A percentile compares a stretch with the other conserved stretches of the same genome.
Evolutionary conservation across 2,329 filamentous ascomycete species (phyloP).

Genomic region (Penicillium sp.): DNA sequence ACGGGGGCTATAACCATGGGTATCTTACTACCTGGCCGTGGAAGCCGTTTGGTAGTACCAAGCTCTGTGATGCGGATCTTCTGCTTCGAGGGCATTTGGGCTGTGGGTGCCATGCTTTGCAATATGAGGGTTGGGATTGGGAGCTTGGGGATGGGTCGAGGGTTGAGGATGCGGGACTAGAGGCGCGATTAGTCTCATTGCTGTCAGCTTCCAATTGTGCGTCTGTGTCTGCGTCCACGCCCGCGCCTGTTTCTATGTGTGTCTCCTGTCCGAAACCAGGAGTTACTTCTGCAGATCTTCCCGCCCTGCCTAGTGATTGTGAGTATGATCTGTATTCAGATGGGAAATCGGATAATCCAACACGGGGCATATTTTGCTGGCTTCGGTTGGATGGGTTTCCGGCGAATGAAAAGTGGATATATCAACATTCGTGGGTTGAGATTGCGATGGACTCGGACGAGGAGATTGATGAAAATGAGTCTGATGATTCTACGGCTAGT

Average conservation of each 20-base stretch:
- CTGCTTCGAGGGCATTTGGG: neutral
- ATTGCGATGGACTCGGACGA: neutral
- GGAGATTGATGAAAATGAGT: neutral
- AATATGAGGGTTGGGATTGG: neutral
- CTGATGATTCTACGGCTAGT: neutral
- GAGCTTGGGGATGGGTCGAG: neutral
- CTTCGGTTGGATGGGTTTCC: neutral
- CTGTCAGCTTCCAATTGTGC: neutral
- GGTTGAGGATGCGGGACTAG: neutral
- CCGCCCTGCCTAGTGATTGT: neutral
- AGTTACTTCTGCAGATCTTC: neutral
- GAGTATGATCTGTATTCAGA: neutral
- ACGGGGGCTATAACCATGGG: neutral
- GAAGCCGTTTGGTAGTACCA: neutral
- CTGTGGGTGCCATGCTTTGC: neutral
- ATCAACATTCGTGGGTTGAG: neutral
- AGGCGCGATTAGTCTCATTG: neutral
- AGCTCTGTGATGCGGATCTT: neutral
- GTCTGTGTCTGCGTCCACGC: too few relatives aligned
- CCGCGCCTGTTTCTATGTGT: neutral
- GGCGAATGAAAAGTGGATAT: neutral
- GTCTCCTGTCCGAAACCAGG: neutral
- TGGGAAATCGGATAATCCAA: neutral
- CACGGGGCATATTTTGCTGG: neutral
- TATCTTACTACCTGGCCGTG: neutral